Evolutionary conservation across 1,284 basidiomycete species (phyloP).

Genomic region (Trametes polyzona): DNA sequence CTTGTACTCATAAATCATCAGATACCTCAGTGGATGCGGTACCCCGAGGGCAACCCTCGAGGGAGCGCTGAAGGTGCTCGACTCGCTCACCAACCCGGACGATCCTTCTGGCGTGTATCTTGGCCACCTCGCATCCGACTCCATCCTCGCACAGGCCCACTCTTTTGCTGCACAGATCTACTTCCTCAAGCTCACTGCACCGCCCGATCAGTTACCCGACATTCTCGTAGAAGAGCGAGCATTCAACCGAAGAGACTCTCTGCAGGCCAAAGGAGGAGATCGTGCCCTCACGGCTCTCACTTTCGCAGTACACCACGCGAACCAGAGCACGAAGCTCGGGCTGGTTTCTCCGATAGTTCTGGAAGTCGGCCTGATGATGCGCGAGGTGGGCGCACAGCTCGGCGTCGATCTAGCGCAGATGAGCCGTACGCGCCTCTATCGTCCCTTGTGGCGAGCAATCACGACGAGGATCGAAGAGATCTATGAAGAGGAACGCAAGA

Average conservation of each 20-base stretch:
- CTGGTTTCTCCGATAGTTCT: neutral
- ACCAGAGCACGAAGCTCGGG: constrained; percentile 3
- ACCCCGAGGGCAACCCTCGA: constrained; percentile 3
- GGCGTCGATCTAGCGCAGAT: neutral
- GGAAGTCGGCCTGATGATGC: neutral
- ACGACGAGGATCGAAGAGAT: neutral
- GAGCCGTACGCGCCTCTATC: neutral
- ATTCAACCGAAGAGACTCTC: no score
- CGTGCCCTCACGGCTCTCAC: no score
- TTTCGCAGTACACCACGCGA: neutral
- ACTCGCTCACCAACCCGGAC: constrained; percentile 6
- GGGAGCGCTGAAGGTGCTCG: constrained; percentile 15
- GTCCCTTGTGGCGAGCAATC: constrained; percentile 2
- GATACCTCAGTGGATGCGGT: constrained; percentile 16
- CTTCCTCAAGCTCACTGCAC: constrained; percentile 5
- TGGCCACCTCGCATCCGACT: neutral
- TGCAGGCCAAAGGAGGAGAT: no score
- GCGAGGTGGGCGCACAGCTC: neutral
- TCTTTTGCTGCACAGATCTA: constrained; percentile 16
- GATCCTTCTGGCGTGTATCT: neutral
- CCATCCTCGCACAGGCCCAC: constrained; percentile 10
- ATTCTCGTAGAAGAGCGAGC: constrained; percentile 7
- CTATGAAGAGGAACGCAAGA: neutral
- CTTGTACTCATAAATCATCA: neutral
- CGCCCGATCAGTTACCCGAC: neutral